A percentile compares a stretch with the other conserved stretches of the same genome.
Conservation (phyloP, 768 basidiomycete species). For the Suillus tomentosus region DNA sequence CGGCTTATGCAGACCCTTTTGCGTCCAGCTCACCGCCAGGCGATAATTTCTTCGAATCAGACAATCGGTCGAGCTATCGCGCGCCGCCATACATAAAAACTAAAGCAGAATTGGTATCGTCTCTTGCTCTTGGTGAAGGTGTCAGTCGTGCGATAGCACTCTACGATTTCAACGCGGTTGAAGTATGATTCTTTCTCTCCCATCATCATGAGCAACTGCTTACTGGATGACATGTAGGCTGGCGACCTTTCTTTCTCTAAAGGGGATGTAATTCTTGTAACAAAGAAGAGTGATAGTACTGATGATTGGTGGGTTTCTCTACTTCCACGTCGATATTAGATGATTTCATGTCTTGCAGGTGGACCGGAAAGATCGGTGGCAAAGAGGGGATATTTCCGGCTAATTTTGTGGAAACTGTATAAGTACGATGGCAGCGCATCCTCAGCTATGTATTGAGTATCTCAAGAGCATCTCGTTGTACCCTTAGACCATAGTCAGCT, state of each 20-base stretch:
- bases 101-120: constrained; percentile 51
- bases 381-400: constrained; percentile 77
- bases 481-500: neutral
- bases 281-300: constrained; percentile 66
- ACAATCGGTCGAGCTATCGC: constrained; percentile 11
- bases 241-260: constrained; percentile 78
- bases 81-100: constrained; percentile 41
- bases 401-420: constrained; percentile 76
- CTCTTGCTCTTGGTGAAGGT: constrained; percentile 57
- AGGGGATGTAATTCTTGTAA: constrained; percentile 72
- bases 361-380: constrained; percentile 69
- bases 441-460: constrained; percentile 6
- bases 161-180: constrained; percentile 71
- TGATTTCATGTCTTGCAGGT: constrained; percentile 46
- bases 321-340: neutral
- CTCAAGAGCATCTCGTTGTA: neutral
- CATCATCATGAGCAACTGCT: neutral
- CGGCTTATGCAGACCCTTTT: constrained; percentile 32
- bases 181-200: constrained; percentile 44
- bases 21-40: constrained; percentile 25
- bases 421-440: constrained; percentile 5
- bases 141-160: constrained; percentile 74
- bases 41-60: constrained; percentile 20
- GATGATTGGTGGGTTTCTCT: constrained; percentile 65
- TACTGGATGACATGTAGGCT: constrained; percentile 39